Evolutionary conservation across 352 stramenopile species (phyloP), one percentile per base, ranked within the genome.

Genomic region (Pythium utonaiense): DNA sequence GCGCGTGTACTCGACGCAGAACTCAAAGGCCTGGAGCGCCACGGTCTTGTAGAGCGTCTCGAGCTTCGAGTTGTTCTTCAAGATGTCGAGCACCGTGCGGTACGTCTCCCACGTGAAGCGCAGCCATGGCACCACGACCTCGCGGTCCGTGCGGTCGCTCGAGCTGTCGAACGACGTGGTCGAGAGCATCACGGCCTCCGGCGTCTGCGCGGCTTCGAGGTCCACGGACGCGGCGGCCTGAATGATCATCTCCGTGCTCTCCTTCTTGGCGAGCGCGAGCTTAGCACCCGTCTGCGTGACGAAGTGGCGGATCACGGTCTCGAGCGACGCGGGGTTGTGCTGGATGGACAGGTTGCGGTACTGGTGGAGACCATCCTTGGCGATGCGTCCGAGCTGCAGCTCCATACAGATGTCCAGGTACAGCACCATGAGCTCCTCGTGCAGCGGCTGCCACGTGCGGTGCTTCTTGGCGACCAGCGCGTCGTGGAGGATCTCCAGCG

Each of bases 91-190:
- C 33, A 99, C 91, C 36, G 94, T 97, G 45, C 97, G 86, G 83
- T 99, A 99, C 19, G 91, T 97, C 71, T 99, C 97, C 96, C 97
- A 99, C 59, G 98, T 89, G 70, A 99, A 99, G 54, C 88, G 87
- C 51, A 98, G 78, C 86, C 85, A 95, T 5, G 90, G 90, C 31
- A 98, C 84, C 22, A 99, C 80, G 27, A 98, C 75, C 47, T 98
- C 85, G 22, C 95, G 91, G 70, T 99, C 96, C 14, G 91, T 96
- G 68, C 97, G 89, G 69, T 98, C 95, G 67, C 96, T 97, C 42
- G 86, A 93, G 34, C 93, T 92, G 69, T 99, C 95, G 27, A 96
- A 93, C 36, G 90, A 98, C 73, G 98, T 98, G 27, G 96, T 98
- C 27, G 90, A 98, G 14, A 99, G 86, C 86, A 98, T 97, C 27